Evolutionary conservation across 2,329 filamentous ascomycete genomes (phyloP).

Genomic region (Lachnellula subtilissima): DNA sequence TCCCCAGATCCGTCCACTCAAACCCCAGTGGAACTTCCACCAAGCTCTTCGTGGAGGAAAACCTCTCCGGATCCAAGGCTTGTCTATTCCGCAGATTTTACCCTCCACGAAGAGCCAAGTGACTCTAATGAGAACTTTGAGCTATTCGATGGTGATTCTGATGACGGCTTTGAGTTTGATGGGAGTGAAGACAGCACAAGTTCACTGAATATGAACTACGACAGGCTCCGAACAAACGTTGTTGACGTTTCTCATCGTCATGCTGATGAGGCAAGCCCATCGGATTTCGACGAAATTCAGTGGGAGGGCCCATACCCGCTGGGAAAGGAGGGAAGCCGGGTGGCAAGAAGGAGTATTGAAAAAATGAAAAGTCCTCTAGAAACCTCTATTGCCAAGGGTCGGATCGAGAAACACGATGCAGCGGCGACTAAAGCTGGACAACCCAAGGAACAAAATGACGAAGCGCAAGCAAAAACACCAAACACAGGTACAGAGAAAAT

Average conservation of each 20-base stretch:
- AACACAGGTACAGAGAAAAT: constrained; percentile 36
- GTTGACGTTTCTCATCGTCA: constrained; percentile 56
- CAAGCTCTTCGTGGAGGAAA: no score
- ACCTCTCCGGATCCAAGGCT: no score
- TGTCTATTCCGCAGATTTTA: no score
- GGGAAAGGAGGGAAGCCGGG: no score
- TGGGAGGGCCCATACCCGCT: no score
- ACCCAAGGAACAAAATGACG: neutral
- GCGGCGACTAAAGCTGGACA: neutral
- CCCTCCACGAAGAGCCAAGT: no score
- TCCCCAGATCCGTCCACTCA: constrained; percentile 52
- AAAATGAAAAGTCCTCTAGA: no score
- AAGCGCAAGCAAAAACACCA: neutral
- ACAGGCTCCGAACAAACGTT: constrained; percentile 55
- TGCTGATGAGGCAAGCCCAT: constrained; percentile 38
- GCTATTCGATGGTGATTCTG: constrained; percentile 59
- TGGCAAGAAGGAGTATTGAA: no score
- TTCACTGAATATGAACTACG: constrained; percentile 62
- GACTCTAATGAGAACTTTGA: constrained; percentile 37
- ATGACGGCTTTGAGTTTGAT: neutral
- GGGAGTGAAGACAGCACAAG: constrained; percentile 52
- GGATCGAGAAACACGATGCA: no score
- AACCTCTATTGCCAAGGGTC: no score
- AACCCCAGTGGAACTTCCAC: constrained; percentile 43
- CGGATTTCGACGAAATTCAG: no score